Evolutionary conservation across 202 grass and related monocot genomes (phyloP).

Genomic region (Alloteropsis angusta): DNA sequence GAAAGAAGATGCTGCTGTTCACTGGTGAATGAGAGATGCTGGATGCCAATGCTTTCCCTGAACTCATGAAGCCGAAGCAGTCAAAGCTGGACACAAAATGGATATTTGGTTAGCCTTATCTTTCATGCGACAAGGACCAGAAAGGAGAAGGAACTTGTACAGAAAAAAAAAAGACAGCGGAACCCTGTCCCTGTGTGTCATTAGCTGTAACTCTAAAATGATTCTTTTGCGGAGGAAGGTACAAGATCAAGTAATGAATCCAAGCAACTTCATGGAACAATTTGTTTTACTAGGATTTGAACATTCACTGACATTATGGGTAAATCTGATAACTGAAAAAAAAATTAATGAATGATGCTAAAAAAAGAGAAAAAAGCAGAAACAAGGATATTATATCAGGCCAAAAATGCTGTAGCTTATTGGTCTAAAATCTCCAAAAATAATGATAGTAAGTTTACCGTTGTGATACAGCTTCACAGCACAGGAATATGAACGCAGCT

Average conservation of each 20-base stretch:
- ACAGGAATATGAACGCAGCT: not conserved
- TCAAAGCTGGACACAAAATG: constrained; percentile 18
- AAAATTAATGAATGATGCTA: not conserved
- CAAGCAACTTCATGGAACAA: not conserved
- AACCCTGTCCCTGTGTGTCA: not conserved
- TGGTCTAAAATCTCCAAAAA: not conserved
- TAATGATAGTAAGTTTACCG: not conserved
- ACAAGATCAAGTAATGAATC: not conserved
- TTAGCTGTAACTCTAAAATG: not conserved
- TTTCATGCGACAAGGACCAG: not conserved
- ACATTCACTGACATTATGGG: not conserved
- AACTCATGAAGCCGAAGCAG: constrained; percentile 48
- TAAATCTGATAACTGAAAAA: not conserved
- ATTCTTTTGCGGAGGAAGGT: not conserved
- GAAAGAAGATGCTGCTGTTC: constrained; percentile 34
- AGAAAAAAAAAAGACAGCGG: not conserved
- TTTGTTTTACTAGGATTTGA: not conserved
- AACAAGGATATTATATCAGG: not conserved
- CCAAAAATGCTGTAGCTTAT: not conserved
- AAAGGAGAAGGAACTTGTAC: not conserved
- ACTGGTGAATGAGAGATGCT: constrained; percentile 31
- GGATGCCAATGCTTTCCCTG: constrained; percentile 36
- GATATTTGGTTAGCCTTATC: not conserved
- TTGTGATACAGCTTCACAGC: not conserved
- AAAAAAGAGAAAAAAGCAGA: not conserved